Evolutionary conservation across 495 filamentous ascomycete genomes (phyloP), one percentile per base, ranked within the genome.

Genomic region (Trichoderma orchidacearum): DNA sequence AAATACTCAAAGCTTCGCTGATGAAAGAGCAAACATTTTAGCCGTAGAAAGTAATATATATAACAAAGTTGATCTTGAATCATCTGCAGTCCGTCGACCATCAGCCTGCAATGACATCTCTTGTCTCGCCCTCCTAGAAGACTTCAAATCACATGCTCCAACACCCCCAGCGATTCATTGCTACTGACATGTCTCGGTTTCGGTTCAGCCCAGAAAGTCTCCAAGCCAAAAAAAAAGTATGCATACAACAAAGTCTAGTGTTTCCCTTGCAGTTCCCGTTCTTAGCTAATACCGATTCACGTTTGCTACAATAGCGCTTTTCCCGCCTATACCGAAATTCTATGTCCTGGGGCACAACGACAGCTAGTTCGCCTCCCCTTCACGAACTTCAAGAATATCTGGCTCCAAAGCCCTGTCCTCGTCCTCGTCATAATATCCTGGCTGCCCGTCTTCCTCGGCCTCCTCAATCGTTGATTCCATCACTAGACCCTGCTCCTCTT

Each of bases 401-500:
- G 34, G 34, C 25, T 48, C 54, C 5, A 57, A 38, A 27, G 25
- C 56, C 25, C 60, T 65, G 12, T 60, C 65, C 17, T 65, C 67
- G 63, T 60, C 74, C 62, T 78, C 78, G 51, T 74, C 64, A 51
- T 69, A 68, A 48, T 75, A 69, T 29, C 62, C 70, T 34, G 63
- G 61, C 60, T 64, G 60, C 52, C 62, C 64, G 6, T 69, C 75
- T 25, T 78, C 77, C 31, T 63, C 74, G 11, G 64, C 68, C 5
- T 61, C 62, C 29, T 41, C 58, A 51, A 34, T 51, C 55, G 50
- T 52, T 4, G 48, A 13, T 34, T 56, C 61, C 11, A 63, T 63
- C 17, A 63, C 70, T 25, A 79, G 73, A 31, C 65, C 75, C 17
- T 68, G 61, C 57, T 64, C 56, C 32, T 60, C 71, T 35, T 70